phyloP scores from a whole-genome alignment of 2,329 filamentous ascomycete species.

The Scopulariopsis brevicaulis region DNA sequence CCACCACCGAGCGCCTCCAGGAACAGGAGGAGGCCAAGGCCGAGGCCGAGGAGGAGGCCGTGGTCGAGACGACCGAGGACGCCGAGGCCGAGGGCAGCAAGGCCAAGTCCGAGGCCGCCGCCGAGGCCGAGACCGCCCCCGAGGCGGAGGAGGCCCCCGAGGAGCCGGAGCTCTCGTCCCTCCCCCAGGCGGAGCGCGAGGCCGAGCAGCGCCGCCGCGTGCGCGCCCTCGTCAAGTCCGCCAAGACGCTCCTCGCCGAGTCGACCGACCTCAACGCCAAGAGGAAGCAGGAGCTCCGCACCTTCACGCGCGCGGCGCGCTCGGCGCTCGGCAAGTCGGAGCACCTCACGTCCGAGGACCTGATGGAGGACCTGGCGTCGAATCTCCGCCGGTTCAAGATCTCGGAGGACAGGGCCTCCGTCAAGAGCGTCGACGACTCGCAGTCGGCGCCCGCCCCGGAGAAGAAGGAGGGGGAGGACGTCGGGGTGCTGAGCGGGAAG shows the following conservation, averaged over 20 bases:
- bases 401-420: slow-evolving; percentile 7
- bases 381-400: slow-evolving; percentile 36
- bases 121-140: slow-evolving; percentile 6
- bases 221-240: slow-evolving; percentile 40
- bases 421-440: slow-evolving; percentile 11
- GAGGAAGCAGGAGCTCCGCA: slow-evolving; percentile 64
- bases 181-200: slow-evolving; percentile 14
- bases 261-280: slow-evolving; percentile 46
- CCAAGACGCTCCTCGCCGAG: slow-evolving; percentile 48
- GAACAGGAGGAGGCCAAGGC: slow-evolving; percentile 9
- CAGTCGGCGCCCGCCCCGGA: slow-evolving; percentile 3
- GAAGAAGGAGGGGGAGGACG: slow-evolving; percentile 3
- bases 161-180: slow-evolving; percentile 6
- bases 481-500: slow-evolving; percentile 23
- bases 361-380: slow-evolving; percentile 41
- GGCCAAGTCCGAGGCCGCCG: slow-evolving; percentile 11
- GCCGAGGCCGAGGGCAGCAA: slow-evolving; percentile 16
- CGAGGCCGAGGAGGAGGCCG: slow-evolving; percentile 14
- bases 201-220: slow-evolving; percentile 25
- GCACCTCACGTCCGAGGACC: slow-evolving; percentile 25
- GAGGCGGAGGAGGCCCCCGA: slow-evolving; percentile 10
- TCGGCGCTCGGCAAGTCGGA: slow-evolving; percentile 37
- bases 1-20: slow-evolving; percentile 6
- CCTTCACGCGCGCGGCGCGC: slow-evolving; percentile 56
- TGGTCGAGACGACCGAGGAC: slow-evolving; percentile 9